phyloP scores from a whole-genome alignment of 148 eudicot species.

The Rhododendron vialii region DNA sequence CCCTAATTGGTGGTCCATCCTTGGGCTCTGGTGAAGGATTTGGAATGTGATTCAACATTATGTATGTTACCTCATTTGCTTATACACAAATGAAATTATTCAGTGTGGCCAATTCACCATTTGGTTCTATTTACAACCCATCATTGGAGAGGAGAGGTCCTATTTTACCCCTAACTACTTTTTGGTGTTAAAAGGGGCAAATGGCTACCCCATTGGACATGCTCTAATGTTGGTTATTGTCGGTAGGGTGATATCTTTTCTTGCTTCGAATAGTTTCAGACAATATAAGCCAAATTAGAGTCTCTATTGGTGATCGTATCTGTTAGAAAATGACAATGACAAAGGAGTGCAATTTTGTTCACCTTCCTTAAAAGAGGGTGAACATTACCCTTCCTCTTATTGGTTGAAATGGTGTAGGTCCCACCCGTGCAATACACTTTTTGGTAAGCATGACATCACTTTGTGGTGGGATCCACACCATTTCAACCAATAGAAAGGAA shows the following conservation, averaged over 20 bases:
- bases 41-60: not conserved
- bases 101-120: not conserved
- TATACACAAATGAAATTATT: not conserved
- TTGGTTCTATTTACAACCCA: not conserved
- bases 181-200: not conserved
- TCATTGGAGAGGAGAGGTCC: not conserved
- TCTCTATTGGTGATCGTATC: not conserved
- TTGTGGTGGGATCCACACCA: too few species aligned
- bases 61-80: not conserved
- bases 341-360: too few species aligned
- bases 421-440: too few species aligned
- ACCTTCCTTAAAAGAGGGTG: too few species aligned
- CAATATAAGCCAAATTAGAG: not conserved
- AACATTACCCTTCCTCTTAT: too few species aligned
- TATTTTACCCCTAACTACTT: not conserved
- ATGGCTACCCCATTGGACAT: not conserved
- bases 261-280: not conserved
- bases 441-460: too few species aligned
- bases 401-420: too few species aligned
- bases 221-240: not conserved
- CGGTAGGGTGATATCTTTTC: not conserved
- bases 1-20: not conserved
- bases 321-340: not conserved
- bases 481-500: too few species aligned
- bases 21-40: not conserved